phyloP scores from a whole-genome alignment of 495 filamentous ascomycete species.

The Xylaria castorea region DNA sequence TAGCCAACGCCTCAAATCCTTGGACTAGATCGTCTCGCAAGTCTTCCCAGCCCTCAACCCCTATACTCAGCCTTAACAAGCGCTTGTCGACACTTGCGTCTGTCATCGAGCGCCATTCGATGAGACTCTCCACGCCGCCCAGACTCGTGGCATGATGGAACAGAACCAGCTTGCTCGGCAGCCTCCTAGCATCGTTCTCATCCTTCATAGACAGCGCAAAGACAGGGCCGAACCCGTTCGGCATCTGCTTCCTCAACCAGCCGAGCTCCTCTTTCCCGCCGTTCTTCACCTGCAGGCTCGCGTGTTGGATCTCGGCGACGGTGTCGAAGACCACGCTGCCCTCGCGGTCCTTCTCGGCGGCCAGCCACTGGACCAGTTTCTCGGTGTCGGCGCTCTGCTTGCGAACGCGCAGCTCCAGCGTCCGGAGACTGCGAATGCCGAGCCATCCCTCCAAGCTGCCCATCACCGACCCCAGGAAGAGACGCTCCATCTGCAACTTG shows the following conservation, averaged over 20 bases:
- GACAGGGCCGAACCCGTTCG: constrained; percentile 86
- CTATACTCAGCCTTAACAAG: constrained; percentile 82
- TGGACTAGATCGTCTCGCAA: constrained; percentile 74
- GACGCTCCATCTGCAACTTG: constrained; percentile 66
- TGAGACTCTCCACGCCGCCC: constrained; percentile 91
- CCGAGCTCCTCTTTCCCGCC: constrained; percentile 47
- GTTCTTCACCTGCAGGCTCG: constrained; percentile 70
- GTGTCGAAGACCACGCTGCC: constrained; percentile 55
- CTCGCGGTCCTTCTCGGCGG: constrained; percentile 50
- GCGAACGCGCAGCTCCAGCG: constrained; percentile 80
- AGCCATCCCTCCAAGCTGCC: constrained; percentile 93
- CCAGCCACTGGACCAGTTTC: constrained; percentile 74
- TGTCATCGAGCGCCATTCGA: constrained; percentile 88
- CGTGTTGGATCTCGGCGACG: constrained; percentile 72
- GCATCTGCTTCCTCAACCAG: constrained; percentile 92
- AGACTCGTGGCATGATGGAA: constrained; percentile 97
- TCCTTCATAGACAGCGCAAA: constrained; percentile 74
- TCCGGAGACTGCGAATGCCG: constrained; percentile 82
- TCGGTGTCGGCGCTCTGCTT: constrained; percentile 74
- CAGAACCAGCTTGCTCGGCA: constrained; percentile 78
- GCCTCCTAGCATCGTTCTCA: constrained; percentile 62
- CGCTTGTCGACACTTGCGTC: constrained; percentile 74
- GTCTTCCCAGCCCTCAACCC: constrained; percentile 88
- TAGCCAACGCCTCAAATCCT: constrained; percentile 66
- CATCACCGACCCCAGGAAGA: constrained; percentile 83